Conservation (phyloP, 306 rosid genomes). For the Vicia sativa region DNA sequence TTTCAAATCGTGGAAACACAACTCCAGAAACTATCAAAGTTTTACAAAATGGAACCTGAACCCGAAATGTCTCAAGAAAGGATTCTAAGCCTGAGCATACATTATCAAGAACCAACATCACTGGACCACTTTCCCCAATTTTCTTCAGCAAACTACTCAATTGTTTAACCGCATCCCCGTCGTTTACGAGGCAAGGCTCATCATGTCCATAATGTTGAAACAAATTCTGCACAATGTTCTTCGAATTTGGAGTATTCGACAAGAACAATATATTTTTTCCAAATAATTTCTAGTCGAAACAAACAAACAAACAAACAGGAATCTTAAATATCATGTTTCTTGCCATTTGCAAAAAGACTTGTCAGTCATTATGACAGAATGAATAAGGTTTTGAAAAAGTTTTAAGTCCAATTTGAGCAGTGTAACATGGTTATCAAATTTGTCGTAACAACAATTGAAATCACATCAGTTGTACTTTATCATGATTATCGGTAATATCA, state of each 20-base stretch:
- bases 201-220: slow-evolving; percentile 11
- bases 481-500: background rate
- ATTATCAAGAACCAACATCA: slow-evolving; percentile 58
- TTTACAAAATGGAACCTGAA: slow-evolving; percentile 40
- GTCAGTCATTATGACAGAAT: background rate
- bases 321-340: background rate
- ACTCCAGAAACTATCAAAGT: slow-evolving; percentile 58
- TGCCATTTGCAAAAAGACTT: background rate
- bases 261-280: slow-evolving; percentile 46
- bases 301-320: background rate
- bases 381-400: background rate
- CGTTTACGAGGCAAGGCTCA: slow-evolving; percentile 33
- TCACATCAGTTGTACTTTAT: background rate
- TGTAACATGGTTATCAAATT: background rate
- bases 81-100: slow-evolving; percentile 49
- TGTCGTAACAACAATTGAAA: background rate
- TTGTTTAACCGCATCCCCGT: slow-evolving; percentile 29
- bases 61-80: slow-evolving; percentile 36
- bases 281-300: slow-evolving; percentile 46
- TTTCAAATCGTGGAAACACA: slow-evolving; percentile 40
- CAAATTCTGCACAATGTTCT: slow-evolving; percentile 39
- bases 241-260: slow-evolving; percentile 40
- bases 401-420: background rate
- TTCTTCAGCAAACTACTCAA: slow-evolving; percentile 29
- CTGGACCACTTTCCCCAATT: slow-evolving; percentile 2